Evolutionary conservation across 2,329 filamentous ascomycete genomes (phyloP).

Genomic region (Fusarium papillatum): DNA sequence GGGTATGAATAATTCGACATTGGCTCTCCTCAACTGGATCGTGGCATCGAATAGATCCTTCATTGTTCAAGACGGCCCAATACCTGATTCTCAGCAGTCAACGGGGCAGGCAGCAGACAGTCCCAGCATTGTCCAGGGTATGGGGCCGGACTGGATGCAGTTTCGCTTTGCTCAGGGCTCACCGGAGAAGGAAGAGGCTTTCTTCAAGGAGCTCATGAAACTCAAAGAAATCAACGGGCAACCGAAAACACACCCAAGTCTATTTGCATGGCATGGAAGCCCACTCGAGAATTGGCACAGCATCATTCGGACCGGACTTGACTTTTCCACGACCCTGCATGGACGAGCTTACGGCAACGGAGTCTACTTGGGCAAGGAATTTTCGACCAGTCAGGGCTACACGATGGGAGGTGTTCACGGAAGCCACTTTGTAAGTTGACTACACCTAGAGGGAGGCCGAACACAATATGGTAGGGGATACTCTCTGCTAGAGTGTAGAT

Average conservation of each 20-base stretch:
- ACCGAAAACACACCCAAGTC: constrained; percentile 69
- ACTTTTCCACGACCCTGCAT: constrained; percentile 73
- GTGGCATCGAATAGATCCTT: constrained; percentile 91
- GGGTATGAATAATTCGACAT: constrained; percentile 73
- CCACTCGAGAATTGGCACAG: constrained; percentile 86
- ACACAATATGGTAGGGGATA: background rate
- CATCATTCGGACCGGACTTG: constrained; percentile 85
- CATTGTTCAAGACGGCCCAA: constrained; percentile 79
- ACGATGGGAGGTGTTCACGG: background rate
- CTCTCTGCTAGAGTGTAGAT: background rate
- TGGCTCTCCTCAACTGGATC: constrained; percentile 86
- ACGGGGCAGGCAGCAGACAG: constrained; percentile 51
- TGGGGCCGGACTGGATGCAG: constrained; percentile 76
- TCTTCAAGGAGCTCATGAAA: constrained; percentile 71
- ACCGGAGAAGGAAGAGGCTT: constrained; percentile 86
- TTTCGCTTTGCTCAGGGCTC: constrained; percentile 92
- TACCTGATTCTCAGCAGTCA: constrained; percentile 26
- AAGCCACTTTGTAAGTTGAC: background rate
- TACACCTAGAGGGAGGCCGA: background rate
- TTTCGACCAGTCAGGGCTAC: constrained; percentile 29
- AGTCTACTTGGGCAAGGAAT: constrained; percentile 77
- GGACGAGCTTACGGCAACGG: constrained; percentile 84
- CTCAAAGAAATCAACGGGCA: constrained; percentile 48
- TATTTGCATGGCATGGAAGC: constrained; percentile 93
- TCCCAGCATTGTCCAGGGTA: constrained; percentile 67